phyloP scores from a whole-genome alignment of 345 rosid genomes.

The Zanthoxylum bungeanum region DNA sequence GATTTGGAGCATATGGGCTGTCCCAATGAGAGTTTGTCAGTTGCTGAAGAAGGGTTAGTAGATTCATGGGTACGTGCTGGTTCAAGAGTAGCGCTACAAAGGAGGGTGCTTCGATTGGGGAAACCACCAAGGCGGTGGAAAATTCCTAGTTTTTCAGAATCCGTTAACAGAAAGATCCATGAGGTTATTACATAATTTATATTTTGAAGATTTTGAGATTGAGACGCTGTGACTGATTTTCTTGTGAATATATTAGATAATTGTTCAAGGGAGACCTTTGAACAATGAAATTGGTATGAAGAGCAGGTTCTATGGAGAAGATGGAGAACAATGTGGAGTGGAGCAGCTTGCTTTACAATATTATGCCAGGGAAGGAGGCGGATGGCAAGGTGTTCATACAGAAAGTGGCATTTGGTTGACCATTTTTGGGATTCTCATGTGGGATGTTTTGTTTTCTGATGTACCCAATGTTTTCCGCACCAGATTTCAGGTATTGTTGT shows the following conservation, averaged over 20 bases:
- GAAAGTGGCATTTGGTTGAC: slow-evolving; percentile 96
- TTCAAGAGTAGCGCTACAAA: slow-evolving; percentile 75
- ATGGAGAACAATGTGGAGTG: slow-evolving; percentile 87
- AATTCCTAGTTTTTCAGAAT: slow-evolving; percentile 60
- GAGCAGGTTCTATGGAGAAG: slow-evolving; percentile 85
- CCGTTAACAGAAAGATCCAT: slow-evolving; percentile 50
- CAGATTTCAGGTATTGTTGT: slow-evolving; percentile 64
- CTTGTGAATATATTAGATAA: slow-evolving; percentile 43
- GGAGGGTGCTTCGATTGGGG: slow-evolving; percentile 74
- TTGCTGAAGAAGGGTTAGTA: slow-evolving; percentile 72
- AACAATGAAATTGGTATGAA: slow-evolving; percentile 72
- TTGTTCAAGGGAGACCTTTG: slow-evolving; percentile 81
- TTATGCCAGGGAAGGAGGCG: slow-evolving; percentile 82
- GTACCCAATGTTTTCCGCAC: slow-evolving; percentile 74
- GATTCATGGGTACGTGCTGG: slow-evolving; percentile 98
- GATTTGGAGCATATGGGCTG: slow-evolving; percentile 80
- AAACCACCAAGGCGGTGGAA: slow-evolving; percentile 99
- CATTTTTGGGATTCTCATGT: slow-evolving; percentile 85
- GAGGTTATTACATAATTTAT: slow-evolving; percentile 44
- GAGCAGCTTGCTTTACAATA: slow-evolving; percentile 92
- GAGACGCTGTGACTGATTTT: slow-evolving; percentile 14
- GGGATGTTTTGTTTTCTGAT: slow-evolving; percentile 77
- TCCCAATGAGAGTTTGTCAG: slow-evolving; percentile 68
- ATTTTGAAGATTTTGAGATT: slow-evolving; percentile 6
- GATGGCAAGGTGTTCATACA: slow-evolving; percentile 81